Conservation (phyloP, 495 filamentous ascomycete genomes). For the Podospora tetraspora region DNA sequence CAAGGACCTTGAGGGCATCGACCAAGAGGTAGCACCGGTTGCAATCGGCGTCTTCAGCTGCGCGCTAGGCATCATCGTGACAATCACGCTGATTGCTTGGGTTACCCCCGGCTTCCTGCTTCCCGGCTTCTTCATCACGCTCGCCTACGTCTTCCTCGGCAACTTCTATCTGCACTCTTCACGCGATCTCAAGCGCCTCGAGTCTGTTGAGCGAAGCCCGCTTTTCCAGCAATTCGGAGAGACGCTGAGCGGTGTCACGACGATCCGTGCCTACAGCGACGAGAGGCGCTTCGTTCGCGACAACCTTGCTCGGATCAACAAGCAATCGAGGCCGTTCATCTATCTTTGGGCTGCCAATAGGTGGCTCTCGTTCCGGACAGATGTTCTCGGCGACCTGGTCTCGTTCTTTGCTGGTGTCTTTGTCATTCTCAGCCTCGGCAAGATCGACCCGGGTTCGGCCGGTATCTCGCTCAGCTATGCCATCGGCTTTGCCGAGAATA, state of each 20-base stretch:
- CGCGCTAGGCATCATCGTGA: slow-evolving; percentile 66
- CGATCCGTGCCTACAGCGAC: slow-evolving; percentile 94
- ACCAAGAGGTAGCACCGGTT: slow-evolving; percentile 91
- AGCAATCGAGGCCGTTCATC: slow-evolving; percentile 88
- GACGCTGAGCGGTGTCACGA: slow-evolving; percentile 91
- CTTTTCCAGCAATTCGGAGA: slow-evolving; percentile 98
- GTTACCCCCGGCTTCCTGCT: slow-evolving; percentile 93
- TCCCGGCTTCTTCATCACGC: slow-evolving; percentile 77
- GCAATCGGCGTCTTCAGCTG: slow-evolving; percentile 61
- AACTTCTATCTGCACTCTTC: slow-evolving; percentile 87
- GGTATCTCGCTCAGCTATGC: slow-evolving; percentile 97
- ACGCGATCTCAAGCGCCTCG: slow-evolving; percentile 86
- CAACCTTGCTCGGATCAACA: slow-evolving; percentile 84
- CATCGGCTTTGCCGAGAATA: slow-evolving; percentile 94
- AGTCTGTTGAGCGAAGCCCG: slow-evolving; percentile 90
- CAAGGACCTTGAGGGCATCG: slow-evolving; percentile 90
- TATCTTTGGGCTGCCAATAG: slow-evolving; percentile 96
- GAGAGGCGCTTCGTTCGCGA: slow-evolving; percentile 90
- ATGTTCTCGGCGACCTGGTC: slow-evolving; percentile 84
- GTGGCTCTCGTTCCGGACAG: slow-evolving; percentile 92
- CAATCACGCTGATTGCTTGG: slow-evolving; percentile 81
- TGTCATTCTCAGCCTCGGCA: slow-evolving; percentile 76
- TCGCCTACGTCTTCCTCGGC: slow-evolving; percentile 77
- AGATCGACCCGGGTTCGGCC: slow-evolving; percentile 86
- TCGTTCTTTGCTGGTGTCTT: slow-evolving; percentile 93